Evolutionary conservation across 495 filamentous ascomycete genomes (phyloP), one percentile per base, ranked within the genome.

Genomic region (Aspergillus avenaceus): DNA sequence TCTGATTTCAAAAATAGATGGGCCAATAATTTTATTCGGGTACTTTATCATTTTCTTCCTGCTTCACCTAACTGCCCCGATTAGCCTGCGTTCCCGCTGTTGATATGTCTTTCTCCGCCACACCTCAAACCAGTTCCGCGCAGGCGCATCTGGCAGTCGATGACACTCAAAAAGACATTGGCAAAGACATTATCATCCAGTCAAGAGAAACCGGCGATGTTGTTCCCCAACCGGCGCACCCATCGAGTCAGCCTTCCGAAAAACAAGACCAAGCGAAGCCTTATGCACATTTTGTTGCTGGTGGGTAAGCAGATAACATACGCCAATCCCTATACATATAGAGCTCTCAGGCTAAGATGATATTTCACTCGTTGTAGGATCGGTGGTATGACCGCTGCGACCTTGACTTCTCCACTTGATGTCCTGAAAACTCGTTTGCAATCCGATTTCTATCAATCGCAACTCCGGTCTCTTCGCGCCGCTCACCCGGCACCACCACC

Each of bases 361-460:
- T 47, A 22, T 56, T 36, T 14, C 32, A 16, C 11, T 22, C 40
- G 14, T 19, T 45, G 18, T 41, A 95, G 90, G 16, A 69, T 89
- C 18, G 91, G 91, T 52, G 91, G 91, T 49, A 91, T 95, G 86
- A 89, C 87, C 14, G 80, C 90, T 11, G 85, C 90, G 4, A 82
- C 85, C n/a, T 69, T 95, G 8, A 96, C 90, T 0, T 87, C 87
- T 4, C 90, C 90, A 5, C 82, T 96, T 40, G 90, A 96, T 61
- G 91, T 96, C 23, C 78, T 96, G 8, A 93, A 93, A 69, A 95
- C 91, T 4, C 80, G 90, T 7, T 77, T 96, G 3, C 90, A 96
- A 65, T 91, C 87, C 57, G 88, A 93, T 56, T 95, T 91, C 64
- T 96, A 96, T 72, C 87, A 92, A 58, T 70, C 80, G 1, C 87